Evolutionary conservation across 2,329 filamentous ascomycete genomes (phyloP).

Genomic region (Trichoderma asperellum): DNA sequence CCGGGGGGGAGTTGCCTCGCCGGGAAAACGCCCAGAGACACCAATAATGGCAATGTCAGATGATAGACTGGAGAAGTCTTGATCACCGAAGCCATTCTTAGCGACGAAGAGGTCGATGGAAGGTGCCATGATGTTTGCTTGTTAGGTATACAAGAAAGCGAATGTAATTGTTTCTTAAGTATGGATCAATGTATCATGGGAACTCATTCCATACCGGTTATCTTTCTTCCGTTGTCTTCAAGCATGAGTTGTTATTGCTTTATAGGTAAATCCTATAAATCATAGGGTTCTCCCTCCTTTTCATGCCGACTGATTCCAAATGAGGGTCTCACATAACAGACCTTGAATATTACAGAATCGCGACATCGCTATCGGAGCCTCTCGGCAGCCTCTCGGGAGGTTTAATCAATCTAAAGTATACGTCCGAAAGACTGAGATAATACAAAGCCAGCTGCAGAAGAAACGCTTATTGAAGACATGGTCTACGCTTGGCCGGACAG

Average conservation of each 20-base stretch:
- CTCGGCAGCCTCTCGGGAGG: background rate
- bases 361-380: background rate
- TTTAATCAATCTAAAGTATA: background rate
- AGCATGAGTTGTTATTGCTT: background rate
- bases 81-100: background rate
- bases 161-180: background rate
- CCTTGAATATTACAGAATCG: background rate
- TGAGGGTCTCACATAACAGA: background rate
- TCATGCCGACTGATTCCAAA: background rate
- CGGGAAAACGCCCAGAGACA: background rate
- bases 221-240: background rate
- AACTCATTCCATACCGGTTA: background rate
- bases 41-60: slow-evolving; percentile 9
- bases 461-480: background rate
- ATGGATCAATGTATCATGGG: background rate
- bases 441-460: background rate
- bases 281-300: background rate
- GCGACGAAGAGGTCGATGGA: background rate
- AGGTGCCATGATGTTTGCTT: background rate
- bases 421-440: background rate
- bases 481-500: background rate
- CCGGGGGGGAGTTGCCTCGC: background rate
- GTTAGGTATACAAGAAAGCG: background rate
- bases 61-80: background rate
- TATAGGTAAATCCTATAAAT: background rate